Conservation (phyloP, 768 basidiomycete species). For the Epithele typhae region DNA sequence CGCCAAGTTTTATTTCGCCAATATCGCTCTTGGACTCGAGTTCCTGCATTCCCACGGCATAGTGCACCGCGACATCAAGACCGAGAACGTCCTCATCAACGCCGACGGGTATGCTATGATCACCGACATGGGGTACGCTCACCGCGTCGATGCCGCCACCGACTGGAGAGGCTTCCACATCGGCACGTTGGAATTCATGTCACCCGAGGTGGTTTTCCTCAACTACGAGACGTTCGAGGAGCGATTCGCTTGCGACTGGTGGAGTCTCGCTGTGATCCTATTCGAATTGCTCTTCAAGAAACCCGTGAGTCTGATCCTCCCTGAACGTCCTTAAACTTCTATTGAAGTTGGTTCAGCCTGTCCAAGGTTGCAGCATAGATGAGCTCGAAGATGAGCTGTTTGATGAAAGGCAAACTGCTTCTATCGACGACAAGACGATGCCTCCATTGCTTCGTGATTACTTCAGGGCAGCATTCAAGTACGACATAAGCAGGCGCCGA, state of each 20-base stretch:
- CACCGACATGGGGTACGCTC: slow-evolving; percentile 45
- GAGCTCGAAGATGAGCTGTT: not conserved
- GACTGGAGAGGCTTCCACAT: slow-evolving; percentile 28
- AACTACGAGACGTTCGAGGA: slow-evolving; percentile 6
- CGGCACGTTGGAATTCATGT: slow-evolving; percentile 46
- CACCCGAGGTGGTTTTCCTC: slow-evolving; percentile 38
- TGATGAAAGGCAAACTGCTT: not conserved
- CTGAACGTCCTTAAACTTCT: not conserved
- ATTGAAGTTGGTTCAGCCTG: not conserved
- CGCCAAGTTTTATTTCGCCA: slow-evolving; percentile 50
- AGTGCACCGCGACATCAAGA: slow-evolving; percentile 54
- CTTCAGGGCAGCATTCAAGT: not conserved
- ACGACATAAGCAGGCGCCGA: not conserved
- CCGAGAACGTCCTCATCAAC: slow-evolving; percentile 53
- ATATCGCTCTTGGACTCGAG: slow-evolving; percentile 45
- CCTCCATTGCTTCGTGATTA: not conserved
- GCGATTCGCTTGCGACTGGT: slow-evolving; percentile 45
- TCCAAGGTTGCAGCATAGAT: not conserved
- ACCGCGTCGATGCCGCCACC: slow-evolving; percentile 15
- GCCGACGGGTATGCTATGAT: slow-evolving; percentile 51
- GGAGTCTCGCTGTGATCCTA: slow-evolving; percentile 44
- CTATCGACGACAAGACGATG: not conserved
- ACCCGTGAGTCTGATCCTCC: slow-evolving; percentile 21
- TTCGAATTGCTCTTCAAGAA: slow-evolving; percentile 48
- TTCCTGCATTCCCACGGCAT: slow-evolving; percentile 43